Percentiles rank a stretch among this genome's conserved stretches.
Evolutionary conservation across 495 filamentous ascomycete species (phyloP).

Genomic region (Podospora conica): DNA sequence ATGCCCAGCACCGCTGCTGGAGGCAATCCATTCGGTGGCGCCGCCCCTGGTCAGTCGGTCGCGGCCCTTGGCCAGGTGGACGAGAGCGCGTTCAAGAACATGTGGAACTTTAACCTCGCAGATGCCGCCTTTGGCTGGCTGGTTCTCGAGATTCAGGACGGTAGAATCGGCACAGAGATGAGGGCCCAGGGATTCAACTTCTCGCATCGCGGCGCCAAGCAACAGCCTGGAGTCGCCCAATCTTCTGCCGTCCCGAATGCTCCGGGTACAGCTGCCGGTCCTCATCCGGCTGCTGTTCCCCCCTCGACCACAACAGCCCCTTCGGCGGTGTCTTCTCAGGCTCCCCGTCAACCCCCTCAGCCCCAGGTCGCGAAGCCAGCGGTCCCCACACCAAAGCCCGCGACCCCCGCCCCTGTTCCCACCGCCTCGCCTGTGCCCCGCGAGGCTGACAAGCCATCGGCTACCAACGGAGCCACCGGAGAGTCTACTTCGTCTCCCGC

Average conservation of each 20-base stretch:
- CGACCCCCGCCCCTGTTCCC: slow-evolving; percentile 40
- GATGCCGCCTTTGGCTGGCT: slow-evolving; percentile 97
- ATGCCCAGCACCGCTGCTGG: slow-evolving; percentile 94
- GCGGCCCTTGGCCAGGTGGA: slow-evolving; percentile 81
- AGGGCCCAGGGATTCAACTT: slow-evolving; percentile 99
- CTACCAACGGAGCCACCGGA: slow-evolving; percentile 46
- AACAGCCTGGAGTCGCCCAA: slow-evolving; percentile 33
- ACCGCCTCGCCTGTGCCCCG: slow-evolving; percentile 37
- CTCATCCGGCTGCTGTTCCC: slow-evolving; percentile 26
- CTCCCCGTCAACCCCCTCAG: slow-evolving; percentile 20
- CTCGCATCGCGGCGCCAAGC: slow-evolving; percentile 73
- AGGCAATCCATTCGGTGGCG: slow-evolving; percentile 92
- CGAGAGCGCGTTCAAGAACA: slow-evolving; percentile 99
- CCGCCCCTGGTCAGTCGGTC: slow-evolving; percentile 54
- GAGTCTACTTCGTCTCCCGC: slow-evolving; percentile 42
- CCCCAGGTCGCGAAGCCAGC: slow-evolving; percentile 34
- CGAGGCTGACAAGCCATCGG: slow-evolving; percentile 42
- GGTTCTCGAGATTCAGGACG: slow-evolving; percentile 87
- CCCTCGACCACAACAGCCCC: slow-evolving; percentile 32
- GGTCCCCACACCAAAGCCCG: slow-evolving; percentile 43
- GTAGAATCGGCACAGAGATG: slow-evolving; percentile 97
- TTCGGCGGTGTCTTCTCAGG: slow-evolving; percentile 28
- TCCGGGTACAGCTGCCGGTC: slow-evolving; percentile 32
- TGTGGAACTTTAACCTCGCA: slow-evolving; percentile 99
- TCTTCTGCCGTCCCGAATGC: slow-evolving; percentile 21